phyloP scores from a whole-genome alignment of 176 grass and related monocot species.

The Dactylis glomerata region DNA sequence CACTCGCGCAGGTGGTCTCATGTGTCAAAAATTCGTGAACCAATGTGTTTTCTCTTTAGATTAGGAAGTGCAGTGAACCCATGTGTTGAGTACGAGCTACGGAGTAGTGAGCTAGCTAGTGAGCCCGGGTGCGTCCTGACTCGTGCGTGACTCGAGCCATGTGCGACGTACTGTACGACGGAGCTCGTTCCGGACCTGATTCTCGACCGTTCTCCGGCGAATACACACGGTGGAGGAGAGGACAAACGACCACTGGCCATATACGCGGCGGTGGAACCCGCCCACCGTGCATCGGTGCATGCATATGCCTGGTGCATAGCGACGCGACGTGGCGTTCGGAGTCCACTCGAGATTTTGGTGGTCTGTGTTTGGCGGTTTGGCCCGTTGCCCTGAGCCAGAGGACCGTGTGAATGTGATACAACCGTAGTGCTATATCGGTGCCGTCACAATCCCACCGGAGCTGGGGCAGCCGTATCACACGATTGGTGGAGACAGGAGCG shows the following conservation, averaged over 20 bases:
- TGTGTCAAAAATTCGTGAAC: too few species aligned
- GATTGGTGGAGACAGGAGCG: not conserved
- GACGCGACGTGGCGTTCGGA: constrained; percentile 25
- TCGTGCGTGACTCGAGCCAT: not conserved
- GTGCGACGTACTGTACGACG: not conserved
- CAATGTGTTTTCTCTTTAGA: too few species aligned
- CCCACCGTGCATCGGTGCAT: not conserved
- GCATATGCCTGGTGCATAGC: constrained; percentile 6
- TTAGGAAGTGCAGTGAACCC: too few species aligned
- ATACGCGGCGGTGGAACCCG: not conserved
- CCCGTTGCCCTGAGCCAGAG: not conserved
- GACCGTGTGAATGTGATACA: not conserved
- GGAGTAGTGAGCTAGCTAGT: too few species aligned
- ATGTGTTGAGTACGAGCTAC: too few species aligned
- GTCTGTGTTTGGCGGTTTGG: not conserved
- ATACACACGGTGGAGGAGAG: not conserved
- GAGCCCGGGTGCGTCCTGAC: not conserved
- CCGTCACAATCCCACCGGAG: not conserved
- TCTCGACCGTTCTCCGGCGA: not conserved
- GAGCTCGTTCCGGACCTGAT: not conserved
- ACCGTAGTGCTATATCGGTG: not conserved
- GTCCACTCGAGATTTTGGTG: not conserved
- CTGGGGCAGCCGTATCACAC: not conserved
- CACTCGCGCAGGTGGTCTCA: too few species aligned
- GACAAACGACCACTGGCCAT: not conserved